Percentiles rank a stretch among this genome's conserved stretches.
Conservation (phyloP, 768 basidiomycete species). For the Lactarius deliciosus region DNA sequence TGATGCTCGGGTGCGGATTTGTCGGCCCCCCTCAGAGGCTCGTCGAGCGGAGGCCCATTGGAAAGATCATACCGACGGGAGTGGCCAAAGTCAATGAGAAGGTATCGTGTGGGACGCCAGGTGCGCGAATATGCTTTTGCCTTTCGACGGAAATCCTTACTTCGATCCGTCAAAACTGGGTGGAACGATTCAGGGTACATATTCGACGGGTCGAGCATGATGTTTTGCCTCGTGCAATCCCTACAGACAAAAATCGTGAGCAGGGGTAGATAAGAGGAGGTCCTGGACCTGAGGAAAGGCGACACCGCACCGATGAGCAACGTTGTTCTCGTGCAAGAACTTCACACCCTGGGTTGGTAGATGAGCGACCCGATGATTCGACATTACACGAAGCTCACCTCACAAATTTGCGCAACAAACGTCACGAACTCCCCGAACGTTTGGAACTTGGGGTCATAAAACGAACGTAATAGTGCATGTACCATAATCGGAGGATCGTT, state of each 20-base stretch:
- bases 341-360: slow-evolving; percentile 5
- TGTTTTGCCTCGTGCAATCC: slow-evolving; percentile 19
- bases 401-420: slow-evolving; percentile 39
- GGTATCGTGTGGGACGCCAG: slow-evolving; percentile 31
- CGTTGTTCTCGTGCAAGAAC: slow-evolving; percentile 25
- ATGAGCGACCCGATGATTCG: not conserved
- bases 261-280: not conserved
- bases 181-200: slow-evolving; percentile 27
- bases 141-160: slow-evolving; percentile 12
- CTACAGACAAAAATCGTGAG: not conserved
- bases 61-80: slow-evolving; percentile 29
- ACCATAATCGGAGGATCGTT: slow-evolving; percentile 34
- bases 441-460: slow-evolving; percentile 35
- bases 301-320: slow-evolving; percentile 24
- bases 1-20: slow-evolving; percentile 34
- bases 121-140: slow-evolving; percentile 31
- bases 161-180: not conserved
- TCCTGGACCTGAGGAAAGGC: not conserved
- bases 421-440: slow-evolving; percentile 40
- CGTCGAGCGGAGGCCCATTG: slow-evolving; percentile 23
- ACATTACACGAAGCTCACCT: slow-evolving; percentile 31
- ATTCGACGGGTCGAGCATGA: slow-evolving; percentile 24
- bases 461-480: slow-evolving; percentile 36
- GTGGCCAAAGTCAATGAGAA: slow-evolving; percentile 36
- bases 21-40: slow-evolving; percentile 32